Conservation (phyloP, 2,329 filamentous ascomycete species). For the Periglandula ipomoeae region DNA sequence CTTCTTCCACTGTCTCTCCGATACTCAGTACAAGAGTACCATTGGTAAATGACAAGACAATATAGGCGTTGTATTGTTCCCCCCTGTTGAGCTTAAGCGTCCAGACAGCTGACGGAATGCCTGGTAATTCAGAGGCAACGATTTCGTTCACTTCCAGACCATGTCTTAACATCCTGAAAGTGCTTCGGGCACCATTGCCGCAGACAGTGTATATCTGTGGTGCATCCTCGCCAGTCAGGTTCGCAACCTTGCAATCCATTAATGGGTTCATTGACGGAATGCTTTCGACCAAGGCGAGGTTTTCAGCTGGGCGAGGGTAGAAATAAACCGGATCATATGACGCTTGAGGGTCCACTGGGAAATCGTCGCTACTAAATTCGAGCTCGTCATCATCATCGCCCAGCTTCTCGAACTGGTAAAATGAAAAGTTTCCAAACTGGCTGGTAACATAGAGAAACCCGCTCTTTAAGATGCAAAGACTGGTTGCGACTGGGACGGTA, state of each 20-base stretch:
- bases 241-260: constrained; percentile 84
- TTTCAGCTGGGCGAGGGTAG: constrained; percentile 67
- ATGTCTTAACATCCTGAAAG: constrained; percentile 86
- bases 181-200: constrained; percentile 79
- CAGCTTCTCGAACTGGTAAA: constrained; percentile 96
- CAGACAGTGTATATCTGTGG: constrained; percentile 94
- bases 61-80: constrained; percentile 88
- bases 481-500: constrained; percentile 81
- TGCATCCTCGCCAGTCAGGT: constrained; percentile 83
- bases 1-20: constrained; percentile 92
- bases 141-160: constrained; percentile 90
- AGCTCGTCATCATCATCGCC: constrained; percentile 90
- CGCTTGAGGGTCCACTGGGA: constrained; percentile 63
- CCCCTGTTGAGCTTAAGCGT: constrained; percentile 76
- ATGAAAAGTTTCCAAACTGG: constrained; percentile 86
- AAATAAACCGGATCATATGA: constrained; percentile 77
- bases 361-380: constrained; percentile 77
- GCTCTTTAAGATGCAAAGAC: constrained; percentile 86
- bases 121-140: constrained; percentile 84
- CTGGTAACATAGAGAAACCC: constrained; percentile 90
- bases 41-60: constrained; percentile 87
- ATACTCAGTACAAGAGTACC: constrained; percentile 89
- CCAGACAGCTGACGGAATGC: constrained; percentile 88
- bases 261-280: constrained; percentile 86
- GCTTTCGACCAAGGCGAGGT: constrained; percentile 75